Conservation (phyloP, 129 eudicot genomes). For the Lactuca sativa region DNA sequence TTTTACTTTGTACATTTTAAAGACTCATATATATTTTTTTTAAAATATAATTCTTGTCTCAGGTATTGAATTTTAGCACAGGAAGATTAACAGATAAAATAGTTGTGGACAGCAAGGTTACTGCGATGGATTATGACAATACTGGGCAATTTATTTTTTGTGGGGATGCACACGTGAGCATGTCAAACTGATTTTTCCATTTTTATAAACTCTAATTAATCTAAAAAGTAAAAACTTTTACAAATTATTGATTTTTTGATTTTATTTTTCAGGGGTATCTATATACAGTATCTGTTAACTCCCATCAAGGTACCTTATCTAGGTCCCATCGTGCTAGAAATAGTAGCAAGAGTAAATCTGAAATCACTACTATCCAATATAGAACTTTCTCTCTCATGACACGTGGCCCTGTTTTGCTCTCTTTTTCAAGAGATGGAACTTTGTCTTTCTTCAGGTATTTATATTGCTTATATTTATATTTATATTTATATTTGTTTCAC, state of each 20-base stretch:
- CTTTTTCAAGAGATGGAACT: constrained; percentile 83
- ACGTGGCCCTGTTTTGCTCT: constrained; percentile 87
- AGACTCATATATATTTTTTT: too few relatives aligned
- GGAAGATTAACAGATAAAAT: constrained; percentile 72
- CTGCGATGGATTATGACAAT: constrained; percentile 96
- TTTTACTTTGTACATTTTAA: too few relatives aligned
- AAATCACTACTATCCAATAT: constrained; percentile 78
- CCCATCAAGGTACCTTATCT: constrained; percentile 73
- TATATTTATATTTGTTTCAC: neutral
- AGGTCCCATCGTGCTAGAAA: constrained; percentile 68
- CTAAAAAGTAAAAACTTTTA: neutral
- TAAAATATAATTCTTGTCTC: constrained; percentile 30
- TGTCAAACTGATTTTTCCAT: constrained; percentile 12
- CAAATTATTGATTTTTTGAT: neutral
- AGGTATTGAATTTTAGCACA: constrained; percentile 98
- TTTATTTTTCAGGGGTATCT: constrained; percentile 75
- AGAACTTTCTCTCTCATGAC: constrained; percentile 86
- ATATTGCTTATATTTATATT: neutral
- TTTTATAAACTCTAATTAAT: constrained; percentile 2
- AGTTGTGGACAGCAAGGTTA: constrained; percentile 66
- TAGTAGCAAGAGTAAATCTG: constrained; percentile 60
- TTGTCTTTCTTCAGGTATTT: constrained; percentile 85
- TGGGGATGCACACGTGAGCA: constrained; percentile 82
- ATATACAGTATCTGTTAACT: constrained; percentile 71
- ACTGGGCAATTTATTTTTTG: constrained; percentile 94